Base-by-base conservation (phyloP, 2,329 filamentous ascomycete genomes). In the Thielaviopsis ethacetica region DNA sequence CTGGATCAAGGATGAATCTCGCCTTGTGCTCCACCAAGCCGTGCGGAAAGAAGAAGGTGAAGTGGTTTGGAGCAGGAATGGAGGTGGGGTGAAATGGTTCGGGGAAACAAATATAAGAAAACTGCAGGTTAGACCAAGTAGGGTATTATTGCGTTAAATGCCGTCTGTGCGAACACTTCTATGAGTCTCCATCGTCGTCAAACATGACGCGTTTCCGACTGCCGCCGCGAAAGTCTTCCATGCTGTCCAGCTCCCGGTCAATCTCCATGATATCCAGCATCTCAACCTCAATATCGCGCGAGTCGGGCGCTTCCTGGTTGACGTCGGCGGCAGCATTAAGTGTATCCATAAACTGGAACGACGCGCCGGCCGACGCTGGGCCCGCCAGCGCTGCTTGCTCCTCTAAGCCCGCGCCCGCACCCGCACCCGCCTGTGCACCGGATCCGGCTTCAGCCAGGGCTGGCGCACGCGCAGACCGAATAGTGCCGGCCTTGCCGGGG, bases 21-120 rank as follows among this genome's bases (percentile, higher is more conserved):
- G 79, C 82, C 82, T 85, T 85, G 81, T 80, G 80, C 82, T 85
- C 81, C 82, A 85, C 82, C 82, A 81, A 77, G 80, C 80, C 81
- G 79, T 82, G 82, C 82, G 82, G 80, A 80, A 59, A 56, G 12
- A 24, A 38, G 13, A 24, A 53, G 53, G 22, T 9, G n/a, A 38
- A 26, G n/a, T n/a, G n/a, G n/a, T n/a, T n/a, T n/a, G n/a, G n/a
- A n/a, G n/a, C n/a, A n/a, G n/a, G n/a, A 26, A 26, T 26, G 24
- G 24, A 26, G 6, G 24, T 26, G 24, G 6, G 24, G 24, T 34
- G 30, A 34, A 9, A 10, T 34, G 6, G 30, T 34, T 5, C 30
- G 6, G 30, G 26, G 26, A 4, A 27, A 9, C 9, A 34, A 34
- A 34, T 3, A 34, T 6, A 12, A 9, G 30, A 34, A 34, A 34